Evolutionary conservation across 176 grass and related monocot genomes (phyloP), one percentile per base, ranked within the genome.

Genomic region (Juncus effusus): DNA sequence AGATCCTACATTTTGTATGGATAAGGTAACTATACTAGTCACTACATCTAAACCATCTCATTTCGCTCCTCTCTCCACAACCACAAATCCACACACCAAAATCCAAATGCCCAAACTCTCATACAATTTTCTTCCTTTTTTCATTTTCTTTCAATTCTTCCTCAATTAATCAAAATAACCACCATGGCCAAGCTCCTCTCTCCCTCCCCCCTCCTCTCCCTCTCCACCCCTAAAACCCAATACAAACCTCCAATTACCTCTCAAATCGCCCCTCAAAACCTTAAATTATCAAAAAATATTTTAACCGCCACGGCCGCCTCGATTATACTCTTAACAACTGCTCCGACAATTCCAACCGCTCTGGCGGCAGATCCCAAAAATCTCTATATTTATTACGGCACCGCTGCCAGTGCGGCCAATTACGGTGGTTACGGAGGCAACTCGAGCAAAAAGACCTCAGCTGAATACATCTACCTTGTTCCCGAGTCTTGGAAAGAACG

Each of bases 341-440:
- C 67, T 40, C 67, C 53, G 11, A 58, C 51, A 71, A 57, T 71
- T 51, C 67, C 67, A 7, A 1, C 36, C 0, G 38, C 67, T 16
- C 14, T 71, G 2, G 67, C 67, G 10, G 52, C 11, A 41, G 67
- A 71, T 9, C 67, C 50, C 11, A 2, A 28, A 11, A 42, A 58
- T 51, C 67, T 71, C 7, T 54, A 71, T 71, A 19, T 59, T 37
- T 71, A 71, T 53, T 72, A 72, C 10, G 69, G 69, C 38, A 72
- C 69, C 0, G 69, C 69, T 42, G 54, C 69, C 69, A 72, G 69
- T 72, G 69, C 69, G 16, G 85, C 94, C 51, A 97, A 97, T 83
- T 97, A 97, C 72, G 94, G 88, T 16, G 88, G 88, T 41, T 97
- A 92, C 76, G 93, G 93, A 38, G 88, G 88, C 7, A 97, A 97